These are phyloP conservation scores for Parathielavia appendiculata DNA, from an alignment of 495 filamentous ascomycete genomes.

Conservation along the genomic window DNA sequence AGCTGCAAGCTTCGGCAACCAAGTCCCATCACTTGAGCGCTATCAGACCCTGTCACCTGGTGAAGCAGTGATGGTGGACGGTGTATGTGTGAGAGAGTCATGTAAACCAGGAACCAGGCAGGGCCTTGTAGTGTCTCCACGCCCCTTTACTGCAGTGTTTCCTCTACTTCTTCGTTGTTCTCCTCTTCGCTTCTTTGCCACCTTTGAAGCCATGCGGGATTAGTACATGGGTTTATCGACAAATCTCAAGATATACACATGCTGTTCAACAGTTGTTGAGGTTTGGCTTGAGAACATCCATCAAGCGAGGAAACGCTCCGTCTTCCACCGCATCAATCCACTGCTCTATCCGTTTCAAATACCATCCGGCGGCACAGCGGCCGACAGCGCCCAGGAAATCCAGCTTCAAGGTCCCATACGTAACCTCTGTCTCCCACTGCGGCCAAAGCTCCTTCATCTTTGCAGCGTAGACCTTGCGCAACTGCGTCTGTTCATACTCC, in stretches of 20 bases:
- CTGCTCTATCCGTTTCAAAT: neutral
- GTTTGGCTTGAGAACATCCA: conserved; percentile 15
- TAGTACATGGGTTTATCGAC: neutral
- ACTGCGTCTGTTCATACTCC: conserved; percentile 35
- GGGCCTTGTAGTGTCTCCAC: too few relatives aligned
- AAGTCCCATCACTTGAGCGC: too few relatives aligned
- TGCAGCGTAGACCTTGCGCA: conserved; percentile 29
- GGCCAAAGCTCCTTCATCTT: neutral
- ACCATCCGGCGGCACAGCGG: neutral
- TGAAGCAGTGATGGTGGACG: too few relatives aligned
- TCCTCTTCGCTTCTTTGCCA: too few relatives aligned
- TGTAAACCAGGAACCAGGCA: too few relatives aligned
- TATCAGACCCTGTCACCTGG: too few relatives aligned
- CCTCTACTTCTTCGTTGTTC: neutral
- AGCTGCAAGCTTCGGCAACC: too few relatives aligned
- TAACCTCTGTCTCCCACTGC: neutral
- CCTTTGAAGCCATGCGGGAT: neutral
- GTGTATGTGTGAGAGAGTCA: too few relatives aligned
- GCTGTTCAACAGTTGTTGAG: neutral
- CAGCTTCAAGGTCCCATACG: neutral
- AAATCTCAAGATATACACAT: neutral
- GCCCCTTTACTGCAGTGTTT: too few relatives aligned
- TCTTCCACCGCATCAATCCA: neutral
- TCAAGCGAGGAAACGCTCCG: neutral
- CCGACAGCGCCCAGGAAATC: neutral